Base-by-base conservation (phyloP, 2,329 filamentous ascomycete species). In the Microcyclospora pomicola region DNA sequence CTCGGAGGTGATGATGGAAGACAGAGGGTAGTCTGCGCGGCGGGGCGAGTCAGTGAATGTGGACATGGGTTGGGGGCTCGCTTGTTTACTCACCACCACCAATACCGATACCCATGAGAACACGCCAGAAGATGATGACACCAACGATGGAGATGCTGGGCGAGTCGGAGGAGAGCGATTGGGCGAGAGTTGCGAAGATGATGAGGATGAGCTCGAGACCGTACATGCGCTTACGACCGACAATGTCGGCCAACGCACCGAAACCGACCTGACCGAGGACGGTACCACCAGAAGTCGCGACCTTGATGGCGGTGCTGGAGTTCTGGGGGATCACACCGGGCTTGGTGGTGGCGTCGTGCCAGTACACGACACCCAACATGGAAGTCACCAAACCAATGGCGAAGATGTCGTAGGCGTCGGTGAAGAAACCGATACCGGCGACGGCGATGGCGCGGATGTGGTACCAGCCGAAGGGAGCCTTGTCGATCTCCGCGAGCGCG, bases 381-480 rank as follows among this genome's bases (percentile, higher is more conserved):
- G 73, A 70, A 19, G 80, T 82, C 45, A 80, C 66, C 53, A 85
- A 66, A 46, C 77, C 80, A 49, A 81, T 79, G 53, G 79, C 77
- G 59, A 91, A 91, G 64, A 86, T 83, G 40, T 59, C 56, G 61
- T 87, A 88, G 10, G 81, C 81, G 56, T 88, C 84, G 12, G 83
- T 88, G 62, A 91, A 91, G 73, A 92, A 91, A 49, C 83, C 84
- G 44, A 88, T 80, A 51, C 84, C 83, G 24, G 82, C 82, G 15
- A 88, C 82, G 7, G 82, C 63, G 38, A 82, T 73, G 41, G 82
- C 80, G 31, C 82, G 73, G 41, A 87, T 73, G 54, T 91, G 83
- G 56, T 86, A 84, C 82, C 82, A 88, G 53, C 82, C 80, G 43
- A 88, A 87, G 3, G 77, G 77, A 9, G 81, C 82, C 63, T 80